A percentile compares a stretch with the other conserved stretches of the same genome.
Evolutionary conservation across 2,329 filamentous ascomycete species (phyloP).

Genomic region (Escovopsis sp.): DNA sequence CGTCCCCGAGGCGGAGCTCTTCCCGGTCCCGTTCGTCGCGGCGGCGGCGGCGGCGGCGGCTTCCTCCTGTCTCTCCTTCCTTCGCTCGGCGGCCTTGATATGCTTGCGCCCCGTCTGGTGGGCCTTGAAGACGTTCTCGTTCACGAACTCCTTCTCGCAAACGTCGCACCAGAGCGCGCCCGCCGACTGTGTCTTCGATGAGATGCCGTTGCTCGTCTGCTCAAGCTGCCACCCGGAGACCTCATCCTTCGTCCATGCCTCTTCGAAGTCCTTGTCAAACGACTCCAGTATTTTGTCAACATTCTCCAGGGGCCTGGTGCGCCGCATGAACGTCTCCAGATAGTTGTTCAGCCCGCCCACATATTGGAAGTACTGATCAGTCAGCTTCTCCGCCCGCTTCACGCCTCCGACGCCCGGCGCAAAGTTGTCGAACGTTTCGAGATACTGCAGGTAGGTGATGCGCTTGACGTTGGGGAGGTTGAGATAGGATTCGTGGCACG

Average conservation of each 20-base stretch:
- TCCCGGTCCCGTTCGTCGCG: constrained; percentile 12
- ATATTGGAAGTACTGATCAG: constrained; percentile 85
- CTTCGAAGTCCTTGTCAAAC: constrained; percentile 74
- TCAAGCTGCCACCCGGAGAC: constrained; percentile 65
- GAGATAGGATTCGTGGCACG: constrained; percentile 71
- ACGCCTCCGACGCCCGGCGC: constrained; percentile 56
- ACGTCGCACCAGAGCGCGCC: constrained; percentile 79
- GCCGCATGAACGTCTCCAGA: constrained; percentile 73
- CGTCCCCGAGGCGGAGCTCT: constrained; percentile 22
- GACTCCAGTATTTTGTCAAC: constrained; percentile 58
- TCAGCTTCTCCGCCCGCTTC: constrained; percentile 71
- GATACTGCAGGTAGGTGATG: constrained; percentile 79
- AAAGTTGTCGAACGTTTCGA: constrained; percentile 83
- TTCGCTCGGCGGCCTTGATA: constrained; percentile 61
- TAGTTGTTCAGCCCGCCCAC: constrained; percentile 67
- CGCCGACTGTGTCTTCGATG: constrained; percentile 18
- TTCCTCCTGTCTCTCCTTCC: constrained; percentile 32
- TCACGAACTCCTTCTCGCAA: constrained; percentile 90
- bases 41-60: too few species aligned
- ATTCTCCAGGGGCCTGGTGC: constrained; percentile 74
- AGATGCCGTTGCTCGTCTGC: constrained; percentile 15
- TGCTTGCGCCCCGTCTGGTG: constrained; percentile 90
- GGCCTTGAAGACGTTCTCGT: constrained; percentile 82
- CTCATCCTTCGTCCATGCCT: constrained; percentile 65
- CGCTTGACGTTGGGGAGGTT: constrained; percentile 81